Base-by-base conservation (phyloP, 2,329 filamentous ascomycete species). In the Drechmeria coniospora region DNA sequence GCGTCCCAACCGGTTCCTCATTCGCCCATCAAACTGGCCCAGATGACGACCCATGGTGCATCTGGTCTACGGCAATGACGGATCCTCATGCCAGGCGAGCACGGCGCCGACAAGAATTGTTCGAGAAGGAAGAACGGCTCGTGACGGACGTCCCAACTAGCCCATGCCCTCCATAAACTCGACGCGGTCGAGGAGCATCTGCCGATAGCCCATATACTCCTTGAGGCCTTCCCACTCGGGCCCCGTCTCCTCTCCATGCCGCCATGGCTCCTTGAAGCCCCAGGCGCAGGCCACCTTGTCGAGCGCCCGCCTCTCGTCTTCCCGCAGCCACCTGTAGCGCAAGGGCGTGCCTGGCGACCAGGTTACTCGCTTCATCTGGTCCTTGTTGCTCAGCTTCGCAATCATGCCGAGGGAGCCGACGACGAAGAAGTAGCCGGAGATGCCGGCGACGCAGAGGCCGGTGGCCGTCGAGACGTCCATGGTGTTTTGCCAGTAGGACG, bases 281-380 rank as follows among this genome's bases (percentile, higher is more conserved):
- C 90, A 98, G 1, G 82, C 78, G 38, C 76, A 71, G 1, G 86
- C 84, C 32, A 98, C 71, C 45, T 70, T 74, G 57, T 98, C 90
- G 37, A 93, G 61, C 1, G 84, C 83, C 4, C 76, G 79, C 15
- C 90, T 66, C 60, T 98, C 86, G 37, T 93, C 84, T 50, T 95
- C 90, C 19, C 82, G 66, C 29, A 92, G 51, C 80, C 86, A 95
- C 10, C 90, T 69, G 43, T 82, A 68, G 35, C 79, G 68, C 36
- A 95, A 57, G 14, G 81, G 78, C 19, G 82, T 77, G 8, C 90
- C 90, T 1, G 73, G 72, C 7, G 78, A 65, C 90, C 90, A 98
- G 2, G 82, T 86, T 5, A 95, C 83, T 13, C 90, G 73, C 44
- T 79, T 76, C 81, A 94, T 93, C 53, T 95, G 84, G 50, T 95